phyloP scores from a whole-genome alignment of 1,139 yeast species.

The Yamadazyma dushanensis region DNA sequence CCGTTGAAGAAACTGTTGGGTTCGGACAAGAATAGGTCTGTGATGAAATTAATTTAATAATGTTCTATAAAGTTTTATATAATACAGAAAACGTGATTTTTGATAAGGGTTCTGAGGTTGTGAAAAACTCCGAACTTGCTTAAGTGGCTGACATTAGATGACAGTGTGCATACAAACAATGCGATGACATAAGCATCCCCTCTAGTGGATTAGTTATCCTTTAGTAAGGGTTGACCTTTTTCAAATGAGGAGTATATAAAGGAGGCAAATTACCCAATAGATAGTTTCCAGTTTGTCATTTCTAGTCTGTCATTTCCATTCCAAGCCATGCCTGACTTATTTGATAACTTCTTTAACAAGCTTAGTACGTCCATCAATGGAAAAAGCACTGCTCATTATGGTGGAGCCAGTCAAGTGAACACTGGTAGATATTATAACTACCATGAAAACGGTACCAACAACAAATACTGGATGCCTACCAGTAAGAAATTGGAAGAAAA shows the following conservation, averaged over 20 bases:
- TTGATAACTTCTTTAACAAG: constrained; percentile 40
- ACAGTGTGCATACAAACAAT: background rate
- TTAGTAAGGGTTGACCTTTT: no score
- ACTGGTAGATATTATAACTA: constrained; percentile 40
- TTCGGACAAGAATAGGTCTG: constrained; percentile 84
- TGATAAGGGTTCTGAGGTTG: background rate
- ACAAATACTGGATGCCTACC: constrained; percentile 42
- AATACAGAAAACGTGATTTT: constrained; percentile 1
- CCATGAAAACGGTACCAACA: constrained; percentile 37
- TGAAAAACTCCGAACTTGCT: constrained; percentile 1
- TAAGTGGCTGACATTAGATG: background rate
- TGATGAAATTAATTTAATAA: constrained; percentile 1
- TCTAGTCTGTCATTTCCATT: background rate
- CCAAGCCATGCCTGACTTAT: constrained; percentile 40
- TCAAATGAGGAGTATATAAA: no score
- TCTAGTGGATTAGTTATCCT: no score
- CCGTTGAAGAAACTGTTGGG: constrained; percentile 93
- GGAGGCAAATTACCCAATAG: background rate
- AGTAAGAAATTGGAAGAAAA: constrained; percentile 10
- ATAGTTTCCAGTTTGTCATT: background rate
- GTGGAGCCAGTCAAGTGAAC: constrained; percentile 34
- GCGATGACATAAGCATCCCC: background rate
- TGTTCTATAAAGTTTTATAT: background rate
- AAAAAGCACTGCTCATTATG: constrained; percentile 34
- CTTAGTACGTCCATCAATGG: constrained; percentile 34